Conservation (phyloP, 129 eudicot genomes). For the sunflower (Helianthus annuus) region DNA sequence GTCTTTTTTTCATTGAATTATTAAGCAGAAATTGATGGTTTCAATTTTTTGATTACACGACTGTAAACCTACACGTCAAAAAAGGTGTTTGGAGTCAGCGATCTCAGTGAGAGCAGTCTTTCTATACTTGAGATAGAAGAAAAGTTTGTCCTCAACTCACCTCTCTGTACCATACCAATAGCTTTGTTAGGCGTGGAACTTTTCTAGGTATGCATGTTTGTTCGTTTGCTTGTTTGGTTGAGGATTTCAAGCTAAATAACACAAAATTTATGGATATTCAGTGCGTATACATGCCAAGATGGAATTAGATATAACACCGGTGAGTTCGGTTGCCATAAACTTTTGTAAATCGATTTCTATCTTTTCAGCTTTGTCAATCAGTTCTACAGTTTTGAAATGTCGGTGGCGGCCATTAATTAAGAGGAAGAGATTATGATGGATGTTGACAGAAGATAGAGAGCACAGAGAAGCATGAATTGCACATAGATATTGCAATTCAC, state of each 20-base stretch:
- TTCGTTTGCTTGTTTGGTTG: too few species aligned
- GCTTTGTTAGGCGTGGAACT: too few species aligned
- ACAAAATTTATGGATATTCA: not conserved
- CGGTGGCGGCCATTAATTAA: not conserved
- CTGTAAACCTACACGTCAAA: too few species aligned
- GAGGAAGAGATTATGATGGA: conserved; percentile 19
- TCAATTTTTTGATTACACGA: too few species aligned
- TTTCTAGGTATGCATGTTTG: too few species aligned
- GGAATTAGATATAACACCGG: not conserved
- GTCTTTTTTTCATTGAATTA: not conserved
- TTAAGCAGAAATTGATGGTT: not conserved
- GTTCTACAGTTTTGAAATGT: not conserved
- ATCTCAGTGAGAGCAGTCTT: too few species aligned
- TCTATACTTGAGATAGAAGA: too few species aligned
- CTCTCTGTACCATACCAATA: too few species aligned
- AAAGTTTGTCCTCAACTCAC: too few species aligned
- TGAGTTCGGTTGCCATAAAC: not conserved
- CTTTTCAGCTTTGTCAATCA: not conserved
- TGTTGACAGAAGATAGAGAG: conserved; percentile 95
- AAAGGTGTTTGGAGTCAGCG: too few species aligned
- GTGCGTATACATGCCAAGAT: not conserved
- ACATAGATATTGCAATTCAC: conserved; percentile 34
- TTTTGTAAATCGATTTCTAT: not conserved
- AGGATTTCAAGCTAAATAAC: not conserved
- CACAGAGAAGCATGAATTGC: conserved; percentile 62